Evolutionary conservation across 345 rosid genomes (phyloP).

Genomic region (Alliaria petiolata): DNA sequence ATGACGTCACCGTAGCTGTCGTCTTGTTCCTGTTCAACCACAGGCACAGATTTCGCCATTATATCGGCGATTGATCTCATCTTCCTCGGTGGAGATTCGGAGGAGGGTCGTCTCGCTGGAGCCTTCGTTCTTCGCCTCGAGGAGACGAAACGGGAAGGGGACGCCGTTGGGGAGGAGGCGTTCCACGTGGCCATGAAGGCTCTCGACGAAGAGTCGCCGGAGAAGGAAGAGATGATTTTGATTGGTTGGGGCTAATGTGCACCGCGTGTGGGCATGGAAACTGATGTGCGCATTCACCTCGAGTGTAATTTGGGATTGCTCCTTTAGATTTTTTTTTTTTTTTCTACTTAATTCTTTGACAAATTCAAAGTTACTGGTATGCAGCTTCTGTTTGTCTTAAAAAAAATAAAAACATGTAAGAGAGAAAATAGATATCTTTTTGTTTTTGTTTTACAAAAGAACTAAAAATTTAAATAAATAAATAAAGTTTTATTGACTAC

Average conservation of each 20-base stretch:
- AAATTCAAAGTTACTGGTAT: slow-evolving; percentile 14
- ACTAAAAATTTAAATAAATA: neutral
- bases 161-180: slow-evolving; percentile 27
- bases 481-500: neutral
- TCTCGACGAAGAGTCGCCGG: slow-evolving; percentile 24
- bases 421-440: neutral
- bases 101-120: slow-evolving; percentile 34
- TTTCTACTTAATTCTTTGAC: slow-evolving; percentile 33
- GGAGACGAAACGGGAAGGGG: slow-evolving; percentile 39
- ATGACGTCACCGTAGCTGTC: slow-evolving; percentile 39
- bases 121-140: slow-evolving; percentile 49
- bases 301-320: slow-evolving; percentile 26
- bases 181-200: slow-evolving; percentile 29
- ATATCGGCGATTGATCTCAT: slow-evolving; percentile 50
- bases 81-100: slow-evolving; percentile 50
- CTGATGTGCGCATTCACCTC: slow-evolving; percentile 38
- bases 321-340: neutral
- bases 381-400: neutral
- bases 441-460: neutral
- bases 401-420: neutral
- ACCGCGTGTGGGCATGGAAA: slow-evolving; percentile 40
- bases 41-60: slow-evolving; percentile 44
- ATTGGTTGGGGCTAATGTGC: slow-evolving; percentile 36
- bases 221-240: slow-evolving; percentile 1
- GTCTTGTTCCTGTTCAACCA: slow-evolving; percentile 38